Evolutionary conservation across 2,329 filamentous ascomycete species (phyloP), one percentile per base, ranked within the genome.

Genomic region (Fusarium citri): DNA sequence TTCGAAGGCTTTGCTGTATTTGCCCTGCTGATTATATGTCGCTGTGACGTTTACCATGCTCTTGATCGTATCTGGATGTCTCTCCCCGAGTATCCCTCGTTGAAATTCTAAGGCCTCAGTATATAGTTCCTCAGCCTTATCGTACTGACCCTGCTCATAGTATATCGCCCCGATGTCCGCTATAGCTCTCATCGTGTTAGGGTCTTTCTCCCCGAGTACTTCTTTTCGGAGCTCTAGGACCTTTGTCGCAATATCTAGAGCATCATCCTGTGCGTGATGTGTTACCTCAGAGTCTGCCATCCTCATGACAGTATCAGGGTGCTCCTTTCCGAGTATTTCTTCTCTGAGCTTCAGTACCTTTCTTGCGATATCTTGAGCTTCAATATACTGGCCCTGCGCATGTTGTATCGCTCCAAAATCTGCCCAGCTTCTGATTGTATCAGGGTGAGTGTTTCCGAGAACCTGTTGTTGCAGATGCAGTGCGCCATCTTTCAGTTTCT

Each of bases 121-220:
- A 0, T 2, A 5, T 2, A 50, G 5, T 15, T 2, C 0, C 22
- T 8, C 4, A 8, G 16, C 28, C 16, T 50, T 15, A 3, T 25
- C 9, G 2, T 40, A 22, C 2, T 14, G 51, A 7, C 16, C 28
- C 6, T 20, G n/a, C 3, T 1, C 3, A 5, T 8, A 3, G 25
- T 47, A 41, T 34, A 31, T 71, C 7, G 2, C 0, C 23, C 59
- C 60, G 25, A 72, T 31, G 20, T 40, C 3, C 9, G 18, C 31
- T 23, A 73, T 64, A 22, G 50, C 53, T 0, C 1, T 5, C 0
- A 68, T 48, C 9, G 58, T 66, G 18, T 46, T 11, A 2, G 34
- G 58, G 30, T 72, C 43, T 23, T 49, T 49, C 5, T 64, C 31
- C 7, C 61, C 64, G 25, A 64, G 31, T 5, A 49, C 12, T 0